Evolutionary conservation across 768 basidiomycete genomes (phyloP).

Genomic region (Lentinula sp.): DNA sequence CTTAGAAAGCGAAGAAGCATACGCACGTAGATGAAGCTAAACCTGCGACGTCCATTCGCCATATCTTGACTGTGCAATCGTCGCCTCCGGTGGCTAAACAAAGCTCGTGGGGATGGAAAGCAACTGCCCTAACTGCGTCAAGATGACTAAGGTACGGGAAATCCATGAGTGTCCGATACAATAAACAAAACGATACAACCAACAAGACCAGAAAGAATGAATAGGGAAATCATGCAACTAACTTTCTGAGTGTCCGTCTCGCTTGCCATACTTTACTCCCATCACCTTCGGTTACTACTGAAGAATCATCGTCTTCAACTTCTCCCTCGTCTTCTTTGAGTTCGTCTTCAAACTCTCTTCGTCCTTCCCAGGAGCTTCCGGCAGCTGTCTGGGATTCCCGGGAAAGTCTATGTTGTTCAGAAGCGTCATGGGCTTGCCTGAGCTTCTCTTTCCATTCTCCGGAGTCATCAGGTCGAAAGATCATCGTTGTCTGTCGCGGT

Average conservation of each 20-base stretch:
- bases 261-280: slow-evolving; percentile 77
- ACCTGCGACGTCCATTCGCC: slow-evolving; percentile 79
- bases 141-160: slow-evolving; percentile 58
- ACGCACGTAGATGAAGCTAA: slow-evolving; percentile 76
- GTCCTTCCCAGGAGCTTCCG: slow-evolving; percentile 45
- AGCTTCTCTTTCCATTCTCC: slow-evolving; percentile 84
- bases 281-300: slow-evolving; percentile 62
- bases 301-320: slow-evolving; percentile 59
- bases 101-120: slow-evolving; percentile 83
- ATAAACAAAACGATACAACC: slow-evolving; percentile 3
- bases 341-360: slow-evolving; percentile 56
- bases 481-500: slow-evolving; percentile 60
- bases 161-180: slow-evolving; percentile 10
- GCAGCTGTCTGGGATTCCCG: slow-evolving; percentile 32
- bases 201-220: not conserved
- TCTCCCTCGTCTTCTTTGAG: slow-evolving; percentile 67
- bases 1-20: slow-evolving; percentile 8
- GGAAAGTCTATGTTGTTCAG: slow-evolving; percentile 43
- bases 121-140: slow-evolving; percentile 85
- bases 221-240: slow-evolving; percentile 28
- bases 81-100: slow-evolving; percentile 92
- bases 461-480: slow-evolving; percentile 82
- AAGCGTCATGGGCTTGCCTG: slow-evolving; percentile 56
- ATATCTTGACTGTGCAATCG: slow-evolving; percentile 93
- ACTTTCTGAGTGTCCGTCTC: slow-evolving; percentile 86